Evolutionary conservation across 2,329 filamentous ascomycete genomes (phyloP).

Genomic region (Talaromyces sp.): DNA sequence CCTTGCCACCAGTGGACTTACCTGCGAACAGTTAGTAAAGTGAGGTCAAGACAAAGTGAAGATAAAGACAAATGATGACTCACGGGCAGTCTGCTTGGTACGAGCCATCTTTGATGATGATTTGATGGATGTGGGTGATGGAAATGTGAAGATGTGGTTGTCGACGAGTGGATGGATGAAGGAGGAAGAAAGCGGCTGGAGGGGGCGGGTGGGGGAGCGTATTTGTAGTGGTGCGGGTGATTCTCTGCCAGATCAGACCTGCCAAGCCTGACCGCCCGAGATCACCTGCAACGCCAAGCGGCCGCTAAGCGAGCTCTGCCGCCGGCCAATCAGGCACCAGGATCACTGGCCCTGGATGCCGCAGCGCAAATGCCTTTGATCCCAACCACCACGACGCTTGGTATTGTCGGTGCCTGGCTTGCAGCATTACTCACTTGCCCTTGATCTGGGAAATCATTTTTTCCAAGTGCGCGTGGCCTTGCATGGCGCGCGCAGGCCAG

Average conservation of each 20-base stretch:
- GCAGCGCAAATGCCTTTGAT: slow-evolving; percentile 23
- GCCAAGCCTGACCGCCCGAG: neutral
- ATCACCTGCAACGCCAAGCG: no score
- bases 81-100: slow-evolving; percentile 50
- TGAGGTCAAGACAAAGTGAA: slow-evolving; percentile 10
- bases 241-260: slow-evolving; percentile 19
- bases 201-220: slow-evolving; percentile 34
- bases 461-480: slow-evolving; percentile 4
- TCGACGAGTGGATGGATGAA: slow-evolving; percentile 7
- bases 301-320: slow-evolving; percentile 28
- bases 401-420: slow-evolving; percentile 10
- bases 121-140: slow-evolving; percentile 25
- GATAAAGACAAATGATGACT: slow-evolving; percentile 20
- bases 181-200: slow-evolving; percentile 31
- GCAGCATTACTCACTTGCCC: neutral
- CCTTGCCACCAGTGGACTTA: slow-evolving; percentile 71
- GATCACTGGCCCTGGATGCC: slow-evolving; percentile 31
- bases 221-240: slow-evolving; percentile 36
- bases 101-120: slow-evolving; percentile 39
- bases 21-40: slow-evolving; percentile 39
- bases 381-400: slow-evolving; percentile 22
- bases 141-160: slow-evolving; percentile 16
- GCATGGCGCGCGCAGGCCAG: slow-evolving; percentile 10
- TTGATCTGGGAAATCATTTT: neutral
- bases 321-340: slow-evolving; percentile 29